A percentile compares a stretch with the other conserved stretches of the same genome.
Evolutionary conservation across 331 rosid species (phyloP).

Genomic region (Malus hybrid): DNA sequence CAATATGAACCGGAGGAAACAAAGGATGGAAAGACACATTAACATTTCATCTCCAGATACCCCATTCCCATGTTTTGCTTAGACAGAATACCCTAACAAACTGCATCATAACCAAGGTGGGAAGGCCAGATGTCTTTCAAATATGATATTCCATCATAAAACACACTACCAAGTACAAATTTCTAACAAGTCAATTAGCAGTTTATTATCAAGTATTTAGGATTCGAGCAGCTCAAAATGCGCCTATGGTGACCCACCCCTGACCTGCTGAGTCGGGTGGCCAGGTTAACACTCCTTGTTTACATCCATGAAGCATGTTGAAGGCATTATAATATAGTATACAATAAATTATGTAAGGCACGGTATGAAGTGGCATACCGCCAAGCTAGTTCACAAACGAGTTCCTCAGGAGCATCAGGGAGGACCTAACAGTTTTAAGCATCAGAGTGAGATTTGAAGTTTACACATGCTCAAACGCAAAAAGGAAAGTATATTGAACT

Average conservation of each 20-base stretch:
- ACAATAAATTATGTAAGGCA: neutral
- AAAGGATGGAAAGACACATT: too few species aligned
- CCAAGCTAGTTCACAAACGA: slow-evolving; percentile 88
- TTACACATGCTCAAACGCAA: neutral
- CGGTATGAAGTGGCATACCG: slow-evolving; percentile 43
- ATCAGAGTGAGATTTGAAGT: slow-evolving; percentile 19
- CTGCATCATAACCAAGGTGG: neutral
- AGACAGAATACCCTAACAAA: neutral
- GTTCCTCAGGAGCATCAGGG: slow-evolving; percentile 94
- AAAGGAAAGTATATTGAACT: neutral
- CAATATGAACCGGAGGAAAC: neutral
- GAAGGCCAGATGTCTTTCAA: neutral
- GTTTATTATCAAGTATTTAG: neutral
- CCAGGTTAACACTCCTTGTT: too few species aligned
- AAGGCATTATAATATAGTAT: neutral
- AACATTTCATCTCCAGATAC: too few species aligned
- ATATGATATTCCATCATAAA: neutral
- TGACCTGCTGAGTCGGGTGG: neutral
- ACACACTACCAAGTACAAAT: neutral
- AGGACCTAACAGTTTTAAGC: slow-evolving; percentile 54
- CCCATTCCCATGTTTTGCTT: neutral
- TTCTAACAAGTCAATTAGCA: neutral
- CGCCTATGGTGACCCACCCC: neutral
- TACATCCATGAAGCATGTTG: neutral
- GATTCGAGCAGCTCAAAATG: neutral